Evolutionary conservation across 257 asterid species (phyloP).

Genomic region (Scutellaria galericulata): DNA sequence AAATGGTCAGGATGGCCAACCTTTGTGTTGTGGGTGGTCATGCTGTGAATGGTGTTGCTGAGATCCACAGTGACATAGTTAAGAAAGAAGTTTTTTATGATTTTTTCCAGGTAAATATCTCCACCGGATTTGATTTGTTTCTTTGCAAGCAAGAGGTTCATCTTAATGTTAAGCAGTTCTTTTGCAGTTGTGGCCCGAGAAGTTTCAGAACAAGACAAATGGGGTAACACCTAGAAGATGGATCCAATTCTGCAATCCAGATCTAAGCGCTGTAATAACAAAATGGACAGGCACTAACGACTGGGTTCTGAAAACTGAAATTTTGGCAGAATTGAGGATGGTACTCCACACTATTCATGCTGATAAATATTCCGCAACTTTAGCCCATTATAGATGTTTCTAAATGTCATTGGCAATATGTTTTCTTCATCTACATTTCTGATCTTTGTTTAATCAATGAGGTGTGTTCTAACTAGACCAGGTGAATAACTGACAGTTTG

Average conservation of each 20-base stretch:
- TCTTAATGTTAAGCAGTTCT: constrained; percentile 19
- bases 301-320: constrained; percentile 78
- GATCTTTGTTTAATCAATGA: constrained; percentile 12
- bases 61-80: constrained; percentile 82
- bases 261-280: constrained; percentile 65
- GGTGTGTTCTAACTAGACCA: constrained; percentile 35
- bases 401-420: not conserved
- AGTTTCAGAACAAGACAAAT: constrained; percentile 85
- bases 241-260: constrained; percentile 81
- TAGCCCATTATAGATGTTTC: constrained; percentile 23
- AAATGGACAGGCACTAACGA: constrained; percentile 77
- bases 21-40: constrained; percentile 89
- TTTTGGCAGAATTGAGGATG: constrained; percentile 70
- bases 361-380: constrained; percentile 23
- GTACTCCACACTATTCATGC: constrained; percentile 43
- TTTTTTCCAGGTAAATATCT: constrained; percentile 65
- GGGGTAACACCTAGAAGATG: constrained; percentile 95
- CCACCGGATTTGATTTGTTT: constrained; percentile 4
- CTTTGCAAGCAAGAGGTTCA: constrained; percentile 28
- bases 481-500: constrained; percentile 59
- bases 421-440: constrained; percentile 6
- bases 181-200: constrained; percentile 82
- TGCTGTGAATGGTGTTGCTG: constrained; percentile 92
- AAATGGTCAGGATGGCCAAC: constrained; percentile 87
- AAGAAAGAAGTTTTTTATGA: constrained; percentile 78